Evolutionary conservation across 805 yeast genomes (phyloP).

Genomic region (Schizosaccharomyces octosporus): DNA sequence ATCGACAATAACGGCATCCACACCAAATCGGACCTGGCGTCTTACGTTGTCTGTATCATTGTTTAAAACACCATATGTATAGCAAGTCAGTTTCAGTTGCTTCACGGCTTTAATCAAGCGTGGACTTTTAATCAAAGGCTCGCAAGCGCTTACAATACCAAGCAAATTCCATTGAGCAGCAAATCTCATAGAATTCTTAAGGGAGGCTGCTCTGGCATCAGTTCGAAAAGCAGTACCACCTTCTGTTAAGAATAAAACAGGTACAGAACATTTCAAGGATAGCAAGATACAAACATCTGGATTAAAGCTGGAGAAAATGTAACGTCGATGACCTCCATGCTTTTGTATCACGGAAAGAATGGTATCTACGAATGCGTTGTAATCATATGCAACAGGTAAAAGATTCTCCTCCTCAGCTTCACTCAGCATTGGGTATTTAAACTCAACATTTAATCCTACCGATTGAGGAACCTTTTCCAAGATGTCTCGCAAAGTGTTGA

Average conservation of each 20-base stretch:
- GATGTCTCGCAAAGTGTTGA: conserved; percentile 67
- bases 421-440: conserved; percentile 79
- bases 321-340: conserved; percentile 53
- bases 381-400: conserved; percentile 61
- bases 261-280: conserved; percentile 75
- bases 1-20: conserved; percentile 95
- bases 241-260: conserved; percentile 73
- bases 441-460: conserved; percentile 84
- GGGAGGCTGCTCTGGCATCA: conserved; percentile 63
- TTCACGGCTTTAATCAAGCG: conserved; percentile 69
- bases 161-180: conserved; percentile 74
- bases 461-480: conserved; percentile 55
- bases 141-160: conserved; percentile 77
- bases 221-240: conserved; percentile 71
- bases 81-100: conserved; percentile 73
- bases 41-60: conserved; percentile 66
- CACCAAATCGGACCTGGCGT: conserved; percentile 77
- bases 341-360: conserved; percentile 60
- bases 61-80: conserved; percentile 67
- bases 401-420: conserved; percentile 75
- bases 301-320: conserved; percentile 78
- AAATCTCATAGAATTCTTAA: conserved; percentile 77
- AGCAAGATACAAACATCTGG: conserved; percentile 76
- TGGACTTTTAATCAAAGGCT: conserved; percentile 70
- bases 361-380: conserved; percentile 74